Percentiles rank a stretch among this genome's conserved stretches.
These are phyloP conservation scores for Pouteria campechiana DNA, from an alignment of 179 eudicot genomes.

Conservation along the genomic window DNA sequence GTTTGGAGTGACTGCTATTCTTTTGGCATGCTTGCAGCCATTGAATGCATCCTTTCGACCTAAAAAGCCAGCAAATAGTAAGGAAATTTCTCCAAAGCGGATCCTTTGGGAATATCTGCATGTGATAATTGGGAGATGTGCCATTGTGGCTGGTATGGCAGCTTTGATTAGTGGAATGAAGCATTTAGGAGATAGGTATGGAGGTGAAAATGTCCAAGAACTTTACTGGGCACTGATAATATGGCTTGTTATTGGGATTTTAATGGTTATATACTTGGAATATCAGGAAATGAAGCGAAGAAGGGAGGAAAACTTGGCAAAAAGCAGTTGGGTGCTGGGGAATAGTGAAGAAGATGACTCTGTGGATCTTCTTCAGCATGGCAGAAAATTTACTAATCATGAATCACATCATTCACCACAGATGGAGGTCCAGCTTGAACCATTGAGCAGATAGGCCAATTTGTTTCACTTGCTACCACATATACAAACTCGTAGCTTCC, in stretches of 20 bases:
- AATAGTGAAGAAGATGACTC: slow-evolving; percentile 71
- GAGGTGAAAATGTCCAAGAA: slow-evolving; percentile 53
- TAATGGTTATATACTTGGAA: slow-evolving; percentile 57
- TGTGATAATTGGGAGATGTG: slow-evolving; percentile 53
- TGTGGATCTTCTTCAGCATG: slow-evolving; percentile 59
- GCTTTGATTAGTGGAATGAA: slow-evolving; percentile 82
- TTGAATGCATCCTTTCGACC: slow-evolving; percentile 71
- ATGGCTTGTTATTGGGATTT: slow-evolving; percentile 60
- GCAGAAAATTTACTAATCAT: slow-evolving; percentile 27
- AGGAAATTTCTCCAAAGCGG: slow-evolving; percentile 39
- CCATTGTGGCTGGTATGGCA: slow-evolving; percentile 54
- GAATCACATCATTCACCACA: slow-evolving; percentile 37
- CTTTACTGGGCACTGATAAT: slow-evolving; percentile 69
- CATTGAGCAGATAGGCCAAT: slow-evolving; percentile 48
- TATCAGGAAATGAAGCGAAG: slow-evolving; percentile 35
- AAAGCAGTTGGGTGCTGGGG: slow-evolving; percentile 82
- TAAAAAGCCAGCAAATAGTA: slow-evolving; percentile 46
- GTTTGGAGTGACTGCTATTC: slow-evolving; percentile 64
- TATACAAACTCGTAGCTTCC: no score
- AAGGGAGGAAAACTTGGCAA: slow-evolving; percentile 25
- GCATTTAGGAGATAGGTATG: slow-evolving; percentile 83
- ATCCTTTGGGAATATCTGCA: slow-evolving; percentile 78
- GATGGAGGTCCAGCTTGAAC: slow-evolving; percentile 89
- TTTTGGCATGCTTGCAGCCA: slow-evolving; percentile 63
- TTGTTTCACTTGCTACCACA: slow-evolving; percentile 2